Percentiles rank a stretch among this genome's conserved stretches.
Evolutionary conservation across 164 flowering plant species (phyloP).

Genomic region (Annona squamosa): DNA sequence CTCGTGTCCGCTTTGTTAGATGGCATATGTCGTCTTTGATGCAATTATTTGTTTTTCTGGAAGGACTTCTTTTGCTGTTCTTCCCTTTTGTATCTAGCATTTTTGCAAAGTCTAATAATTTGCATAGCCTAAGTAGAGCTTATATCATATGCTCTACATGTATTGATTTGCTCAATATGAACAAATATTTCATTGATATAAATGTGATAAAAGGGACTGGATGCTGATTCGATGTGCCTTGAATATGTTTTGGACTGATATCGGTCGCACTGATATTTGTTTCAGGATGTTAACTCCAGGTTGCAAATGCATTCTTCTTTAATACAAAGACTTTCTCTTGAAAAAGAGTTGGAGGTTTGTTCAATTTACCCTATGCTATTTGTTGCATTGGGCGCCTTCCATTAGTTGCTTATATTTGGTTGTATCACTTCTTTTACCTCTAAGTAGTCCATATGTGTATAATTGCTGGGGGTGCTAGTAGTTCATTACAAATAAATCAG

Average conservation of each 20-base stretch:
- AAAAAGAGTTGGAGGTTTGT: slow-evolving; percentile 68
- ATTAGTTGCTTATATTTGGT: neutral
- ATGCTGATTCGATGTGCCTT: neutral
- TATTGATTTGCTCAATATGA: neutral
- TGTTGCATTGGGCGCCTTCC: neutral
- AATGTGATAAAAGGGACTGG: neutral
- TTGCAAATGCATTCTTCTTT: slow-evolving; percentile 79
- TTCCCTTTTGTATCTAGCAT: neutral
- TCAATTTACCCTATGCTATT: neutral
- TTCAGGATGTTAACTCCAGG: slow-evolving; percentile 39
- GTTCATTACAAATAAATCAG: too few relatives aligned
- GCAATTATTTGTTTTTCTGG: neutral
- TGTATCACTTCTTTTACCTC: neutral
- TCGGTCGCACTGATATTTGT: slow-evolving; percentile 1
- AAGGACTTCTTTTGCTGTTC: neutral
- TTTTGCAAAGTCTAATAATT: neutral
- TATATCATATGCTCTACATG: neutral
- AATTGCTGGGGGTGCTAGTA: too few relatives aligned
- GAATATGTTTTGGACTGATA: neutral
- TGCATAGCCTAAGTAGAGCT: neutral
- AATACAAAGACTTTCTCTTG: slow-evolving; percentile 55
- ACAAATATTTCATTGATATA: neutral
- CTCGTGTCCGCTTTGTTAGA: neutral
- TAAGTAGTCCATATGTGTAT: too few relatives aligned
- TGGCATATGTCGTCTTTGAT: neutral